Evolutionary conservation across 2,329 filamentous ascomycete genomes (phyloP), one percentile per base, ranked within the genome.

Genomic region (Lachnum nothofagi): DNA sequence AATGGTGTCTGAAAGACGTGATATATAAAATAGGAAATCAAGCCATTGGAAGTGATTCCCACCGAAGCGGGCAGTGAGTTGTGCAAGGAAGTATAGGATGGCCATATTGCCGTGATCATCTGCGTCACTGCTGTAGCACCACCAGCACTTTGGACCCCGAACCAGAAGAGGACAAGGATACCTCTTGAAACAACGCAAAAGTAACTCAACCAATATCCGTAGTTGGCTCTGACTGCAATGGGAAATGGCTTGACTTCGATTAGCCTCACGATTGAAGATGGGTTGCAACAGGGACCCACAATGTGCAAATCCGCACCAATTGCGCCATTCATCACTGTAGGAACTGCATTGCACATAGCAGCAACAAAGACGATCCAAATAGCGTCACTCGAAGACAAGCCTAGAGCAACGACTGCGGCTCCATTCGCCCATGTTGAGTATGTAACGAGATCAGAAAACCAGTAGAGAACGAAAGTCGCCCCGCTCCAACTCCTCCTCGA

Each of bases 281-380:
- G n/a, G n/a, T n/a, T n/a, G n/a, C n/a, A n/a, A n/a, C n/a, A n/a
- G n/a, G n/a, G n/a, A n/a, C n/a, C n/a, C n/a, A n/a, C n/a, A 39
- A 54, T 45, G 40, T 51, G 52, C 5, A 54, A 35, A 9, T 51
- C 38, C 4, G 52, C 65, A 12, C 71, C 70, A 27, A 71, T 68
- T 20, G 68, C 67, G 10, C 70, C 70, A 59, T 73, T 72, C 14
- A 72, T 60, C 7, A 71, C 68, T 51, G 71, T 68, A 5, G 70
- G 66, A 1, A 80, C 70, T 12, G 78, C 75, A 24, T 79, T 78
- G 54, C 78, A 81, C n/a, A 77, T 69, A 14, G 75, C 73, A 39
- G 82, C 82, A 14, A 83, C 76, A n/a, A n/a, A n/a, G 42, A 77
- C 79, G 48, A 53, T 55, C 33, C 40, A 48, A 3, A 58, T 44